Evolutionary conservation across 495 filamentous ascomycete genomes (phyloP).

Genomic region (Penicillium nucicola): DNA sequence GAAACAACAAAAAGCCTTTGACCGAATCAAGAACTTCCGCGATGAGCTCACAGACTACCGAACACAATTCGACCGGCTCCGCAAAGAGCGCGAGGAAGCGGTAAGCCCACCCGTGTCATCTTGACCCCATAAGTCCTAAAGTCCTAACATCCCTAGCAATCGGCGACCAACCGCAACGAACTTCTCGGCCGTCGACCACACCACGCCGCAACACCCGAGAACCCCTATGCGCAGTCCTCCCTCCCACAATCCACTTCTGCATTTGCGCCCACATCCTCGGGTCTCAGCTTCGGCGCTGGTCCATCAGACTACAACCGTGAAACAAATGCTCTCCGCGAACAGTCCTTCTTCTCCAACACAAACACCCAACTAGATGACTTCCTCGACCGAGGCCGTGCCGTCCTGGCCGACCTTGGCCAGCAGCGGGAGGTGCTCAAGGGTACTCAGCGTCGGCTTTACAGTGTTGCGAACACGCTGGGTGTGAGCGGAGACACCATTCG

Average conservation of each 20-base stretch:
- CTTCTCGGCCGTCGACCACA: constrained; percentile 89
- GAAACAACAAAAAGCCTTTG: constrained; percentile 87
- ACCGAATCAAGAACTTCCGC: constrained; percentile 83
- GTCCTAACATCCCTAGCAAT: constrained; percentile 47
- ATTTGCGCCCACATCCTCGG: constrained; percentile 37
- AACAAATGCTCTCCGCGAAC: constrained; percentile 82
- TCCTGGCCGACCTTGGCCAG: constrained; percentile 82
- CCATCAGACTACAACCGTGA: constrained; percentile 66
- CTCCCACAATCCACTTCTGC: constrained; percentile 39
- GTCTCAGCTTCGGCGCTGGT: constrained; percentile 51
- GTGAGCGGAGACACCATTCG: constrained; percentile 94
- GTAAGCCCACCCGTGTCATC: constrained; percentile 32
- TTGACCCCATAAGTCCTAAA: constrained; percentile 3
- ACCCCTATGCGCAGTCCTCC: constrained; percentile 76
- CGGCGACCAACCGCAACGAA: constrained; percentile 72
- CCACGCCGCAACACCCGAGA: constrained; percentile 84
- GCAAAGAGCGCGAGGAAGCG: constrained; percentile 69
- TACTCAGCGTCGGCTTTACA: constrained; percentile 87
- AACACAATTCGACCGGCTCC: constrained; percentile 70
- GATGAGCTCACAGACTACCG: constrained; percentile 76
- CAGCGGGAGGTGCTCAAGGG: constrained; percentile 94
- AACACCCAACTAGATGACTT: constrained; percentile 88
- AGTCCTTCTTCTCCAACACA: constrained; percentile 77
- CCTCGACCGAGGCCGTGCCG: constrained; percentile 83
- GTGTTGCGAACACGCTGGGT: constrained; percentile 89